phyloP scores from a whole-genome alignment of 139 green algal genomes.

The Volvox africanus region DNA sequence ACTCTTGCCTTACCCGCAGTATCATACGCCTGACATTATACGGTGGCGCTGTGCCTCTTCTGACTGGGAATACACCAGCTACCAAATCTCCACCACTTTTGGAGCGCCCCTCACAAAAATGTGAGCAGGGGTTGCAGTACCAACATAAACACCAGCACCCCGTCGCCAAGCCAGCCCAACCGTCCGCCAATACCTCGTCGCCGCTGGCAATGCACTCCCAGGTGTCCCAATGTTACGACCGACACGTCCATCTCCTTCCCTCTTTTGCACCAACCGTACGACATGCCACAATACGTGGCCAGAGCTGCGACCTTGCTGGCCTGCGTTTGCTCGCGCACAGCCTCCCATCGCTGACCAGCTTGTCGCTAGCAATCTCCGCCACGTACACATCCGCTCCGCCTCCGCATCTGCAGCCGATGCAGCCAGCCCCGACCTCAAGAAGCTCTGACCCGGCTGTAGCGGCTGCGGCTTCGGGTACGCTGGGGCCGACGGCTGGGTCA shows the following conservation, averaged over 20 bases:
- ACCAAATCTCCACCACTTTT: not conserved
- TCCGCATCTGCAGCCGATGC: not conserved
- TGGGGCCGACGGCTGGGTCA: too few species aligned
- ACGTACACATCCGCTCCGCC: not conserved
- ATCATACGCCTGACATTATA: not conserved
- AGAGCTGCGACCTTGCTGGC: not conserved
- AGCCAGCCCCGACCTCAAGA: not conserved
- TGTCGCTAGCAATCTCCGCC: not conserved
- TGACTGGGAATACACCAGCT: not conserved
- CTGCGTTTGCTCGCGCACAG: not conserved
- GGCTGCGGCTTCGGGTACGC: not conserved
- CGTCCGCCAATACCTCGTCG: not conserved
- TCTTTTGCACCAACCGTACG: not conserved
- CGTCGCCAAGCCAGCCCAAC: not conserved
- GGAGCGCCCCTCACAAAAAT: not conserved
- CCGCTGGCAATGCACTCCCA: not conserved
- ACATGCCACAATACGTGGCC: not conserved
- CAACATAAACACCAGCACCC: not conserved
- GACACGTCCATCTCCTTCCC: not conserved
- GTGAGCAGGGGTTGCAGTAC: not conserved
- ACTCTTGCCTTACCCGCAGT: conserved; percentile 4
- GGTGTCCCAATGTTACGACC: not conserved
- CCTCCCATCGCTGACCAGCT: not conserved
- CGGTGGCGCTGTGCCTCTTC: not conserved
- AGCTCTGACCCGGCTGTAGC: not conserved